phyloP scores from a whole-genome alignment of 257 asterid genomes.

The Asclepias syriaca region DNA sequence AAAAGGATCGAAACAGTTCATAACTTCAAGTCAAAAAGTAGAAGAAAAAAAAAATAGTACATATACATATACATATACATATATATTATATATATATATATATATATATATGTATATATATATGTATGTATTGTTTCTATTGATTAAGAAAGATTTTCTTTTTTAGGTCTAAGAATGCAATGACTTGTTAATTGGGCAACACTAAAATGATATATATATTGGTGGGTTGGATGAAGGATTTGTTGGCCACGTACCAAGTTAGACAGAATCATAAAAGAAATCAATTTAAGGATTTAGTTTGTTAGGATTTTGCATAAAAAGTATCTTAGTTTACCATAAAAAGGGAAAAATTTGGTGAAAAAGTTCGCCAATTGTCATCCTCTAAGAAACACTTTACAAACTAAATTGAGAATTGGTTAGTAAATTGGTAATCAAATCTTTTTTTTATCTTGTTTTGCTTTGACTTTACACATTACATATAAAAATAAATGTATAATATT shows the following conservation, averaged over 20 bases:
- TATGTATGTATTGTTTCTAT: too few species aligned
- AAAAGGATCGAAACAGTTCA: neutral
- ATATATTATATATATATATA: too few species aligned
- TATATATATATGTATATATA: too few species aligned
- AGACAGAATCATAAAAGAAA: neutral
- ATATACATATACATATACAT: too few species aligned
- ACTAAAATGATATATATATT: neutral
- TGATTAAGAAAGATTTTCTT: neutral
- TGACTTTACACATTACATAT: too few species aligned
- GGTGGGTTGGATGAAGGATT: neutral
- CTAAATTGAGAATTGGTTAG: too few species aligned
- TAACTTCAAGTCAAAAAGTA: neutral
- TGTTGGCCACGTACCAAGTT: neutral
- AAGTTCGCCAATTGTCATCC: neutral
- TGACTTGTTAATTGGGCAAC: neutral
- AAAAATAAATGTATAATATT: too few species aligned
- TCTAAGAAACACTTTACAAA: neutral
- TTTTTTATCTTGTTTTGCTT: too few species aligned
- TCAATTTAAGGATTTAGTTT: neutral
- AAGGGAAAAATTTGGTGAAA: neutral
- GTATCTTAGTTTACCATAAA: neutral
- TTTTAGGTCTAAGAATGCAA: too few species aligned
- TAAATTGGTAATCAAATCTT: too few species aligned
- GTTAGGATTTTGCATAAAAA: neutral
- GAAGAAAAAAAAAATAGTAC: neutral